Conservation (phyloP, 805 yeast genomes). For the Kuraishia ogatae region DNA sequence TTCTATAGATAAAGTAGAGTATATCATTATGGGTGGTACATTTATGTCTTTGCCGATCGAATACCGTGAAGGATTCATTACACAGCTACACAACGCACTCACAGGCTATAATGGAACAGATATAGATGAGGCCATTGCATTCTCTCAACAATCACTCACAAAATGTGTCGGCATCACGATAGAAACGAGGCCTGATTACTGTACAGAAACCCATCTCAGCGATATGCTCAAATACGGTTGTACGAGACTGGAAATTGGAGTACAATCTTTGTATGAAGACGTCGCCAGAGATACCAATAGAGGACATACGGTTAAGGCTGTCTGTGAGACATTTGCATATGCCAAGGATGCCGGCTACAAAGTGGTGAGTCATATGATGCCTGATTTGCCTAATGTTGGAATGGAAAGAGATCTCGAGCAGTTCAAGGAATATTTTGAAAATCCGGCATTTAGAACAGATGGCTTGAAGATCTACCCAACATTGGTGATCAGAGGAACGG, state of each 20-base stretch:
- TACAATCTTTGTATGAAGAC: constrained; percentile 94
- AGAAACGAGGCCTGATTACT: constrained; percentile 97
- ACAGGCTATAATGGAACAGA: constrained; percentile 86
- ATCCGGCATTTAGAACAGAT: constrained; percentile 94
- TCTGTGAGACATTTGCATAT: constrained; percentile 87
- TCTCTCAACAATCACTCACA: constrained; percentile 89
- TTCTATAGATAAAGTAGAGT: constrained; percentile 94
- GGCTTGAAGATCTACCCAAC: constrained; percentile 96
- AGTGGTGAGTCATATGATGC: constrained; percentile 99
- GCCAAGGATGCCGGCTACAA: constrained; percentile 99
- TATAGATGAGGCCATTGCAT: constrained; percentile 82
- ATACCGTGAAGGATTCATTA: constrained; percentile 83
- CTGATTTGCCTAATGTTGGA: constrained; percentile 96
- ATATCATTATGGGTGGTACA: constrained; percentile 98
- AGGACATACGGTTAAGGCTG: constrained; percentile 95
- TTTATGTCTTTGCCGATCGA: constrained; percentile 91
- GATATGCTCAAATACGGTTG: constrained; percentile 97
- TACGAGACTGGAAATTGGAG: constrained; percentile 94
- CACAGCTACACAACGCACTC: constrained; percentile 87
- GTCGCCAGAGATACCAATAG: constrained; percentile 97
- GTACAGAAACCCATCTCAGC: constrained; percentile 89
- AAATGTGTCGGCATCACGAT: constrained; percentile 98
- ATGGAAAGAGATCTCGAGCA: constrained; percentile 97
- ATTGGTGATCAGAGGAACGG: constrained; percentile 94
- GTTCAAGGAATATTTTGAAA: constrained; percentile 92